Conservation (phyloP, 352 stramenopile genomes). For the Phytopythium mirpurense region DNA sequence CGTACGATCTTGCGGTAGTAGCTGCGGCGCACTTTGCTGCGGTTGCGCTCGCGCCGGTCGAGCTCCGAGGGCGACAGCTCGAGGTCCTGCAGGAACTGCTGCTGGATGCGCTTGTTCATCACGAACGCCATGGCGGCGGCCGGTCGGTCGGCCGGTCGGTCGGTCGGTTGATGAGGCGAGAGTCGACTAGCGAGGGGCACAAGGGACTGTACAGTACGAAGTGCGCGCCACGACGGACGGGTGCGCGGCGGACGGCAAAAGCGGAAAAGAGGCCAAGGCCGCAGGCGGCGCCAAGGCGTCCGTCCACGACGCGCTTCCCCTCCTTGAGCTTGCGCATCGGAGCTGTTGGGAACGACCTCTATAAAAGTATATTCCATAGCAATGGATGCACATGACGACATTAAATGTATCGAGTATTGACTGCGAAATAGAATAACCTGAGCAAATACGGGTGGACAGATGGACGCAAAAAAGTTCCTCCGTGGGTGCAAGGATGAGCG, state of each 20-base stretch:
- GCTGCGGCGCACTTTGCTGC: conserved; percentile 43
- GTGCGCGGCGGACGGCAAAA: conserved; percentile 1
- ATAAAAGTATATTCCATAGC: neutral
- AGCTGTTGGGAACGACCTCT: neutral
- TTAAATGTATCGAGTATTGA: neutral
- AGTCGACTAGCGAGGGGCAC: neutral
- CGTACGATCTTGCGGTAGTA: conserved; percentile 57
- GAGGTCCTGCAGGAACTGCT: conserved; percentile 9
- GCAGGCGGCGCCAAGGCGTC: too few relatives aligned
- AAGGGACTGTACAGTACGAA: too few relatives aligned
- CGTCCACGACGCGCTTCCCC: neutral
- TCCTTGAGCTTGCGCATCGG: neutral
- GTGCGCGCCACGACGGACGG: neutral
- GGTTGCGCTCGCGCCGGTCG: conserved; percentile 39
- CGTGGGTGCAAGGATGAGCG: neutral
- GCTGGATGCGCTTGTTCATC: conserved; percentile 8
- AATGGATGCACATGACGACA: neutral
- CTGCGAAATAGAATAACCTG: neutral
- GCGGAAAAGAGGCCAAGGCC: conserved; percentile 2
- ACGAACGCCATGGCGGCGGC: conserved; percentile 3
- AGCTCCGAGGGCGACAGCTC: conserved; percentile 31
- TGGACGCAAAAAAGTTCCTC: too few relatives aligned
- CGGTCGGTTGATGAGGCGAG: neutral
- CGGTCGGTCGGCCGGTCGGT: neutral
- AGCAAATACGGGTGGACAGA: neutral